Percentiles rank a stretch among this genome's conserved stretches.
Evolutionary conservation across 345 rosid species (phyloP).

Genomic region (Laguncularia racemosa): DNA sequence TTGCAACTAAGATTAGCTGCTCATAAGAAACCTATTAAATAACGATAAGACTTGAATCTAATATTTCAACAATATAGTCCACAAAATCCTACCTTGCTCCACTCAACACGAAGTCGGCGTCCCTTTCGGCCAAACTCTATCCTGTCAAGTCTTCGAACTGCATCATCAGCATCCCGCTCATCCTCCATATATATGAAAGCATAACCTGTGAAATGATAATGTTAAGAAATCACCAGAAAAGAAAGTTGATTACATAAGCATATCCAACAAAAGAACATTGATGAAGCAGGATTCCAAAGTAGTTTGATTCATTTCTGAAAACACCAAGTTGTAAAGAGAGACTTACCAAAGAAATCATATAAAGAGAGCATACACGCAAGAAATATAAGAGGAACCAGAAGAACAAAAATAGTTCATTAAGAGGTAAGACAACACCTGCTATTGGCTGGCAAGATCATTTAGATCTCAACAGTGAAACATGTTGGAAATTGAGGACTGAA

Average conservation of each 20-base stretch:
- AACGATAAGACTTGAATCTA: not conserved
- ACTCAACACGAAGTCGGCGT: constrained; percentile 91
- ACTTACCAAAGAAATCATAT: not conserved
- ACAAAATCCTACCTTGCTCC: constrained; percentile 65
- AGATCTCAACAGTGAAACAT: constrained; percentile 63
- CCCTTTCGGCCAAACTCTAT: constrained; percentile 85
- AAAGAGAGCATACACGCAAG: not conserved
- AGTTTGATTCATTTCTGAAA: no score
- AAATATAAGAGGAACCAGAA: not conserved
- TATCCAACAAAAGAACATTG: not conserved
- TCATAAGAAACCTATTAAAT: not conserved
- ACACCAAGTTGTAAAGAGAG: no score
- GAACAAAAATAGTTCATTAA: constrained; percentile 5
- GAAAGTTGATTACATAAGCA: not conserved
- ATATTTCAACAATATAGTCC: not conserved
- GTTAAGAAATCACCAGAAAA: constrained; percentile 3
- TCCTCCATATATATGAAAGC: constrained; percentile 96
- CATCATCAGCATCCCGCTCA: constrained; percentile 97
- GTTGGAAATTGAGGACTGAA: constrained; percentile 66
- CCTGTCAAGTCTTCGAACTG: constrained; percentile 81
- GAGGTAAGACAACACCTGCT: constrained; percentile 25
- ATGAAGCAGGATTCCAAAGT: not conserved
- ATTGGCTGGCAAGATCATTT: constrained; percentile 64
- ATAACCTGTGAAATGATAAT: constrained; percentile 42
- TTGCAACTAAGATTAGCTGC: no score